Evolutionary conservation across 1,284 basidiomycete genomes (phyloP), one percentile per base, ranked within the genome.

Genomic region (Naganishia albida): DNA sequence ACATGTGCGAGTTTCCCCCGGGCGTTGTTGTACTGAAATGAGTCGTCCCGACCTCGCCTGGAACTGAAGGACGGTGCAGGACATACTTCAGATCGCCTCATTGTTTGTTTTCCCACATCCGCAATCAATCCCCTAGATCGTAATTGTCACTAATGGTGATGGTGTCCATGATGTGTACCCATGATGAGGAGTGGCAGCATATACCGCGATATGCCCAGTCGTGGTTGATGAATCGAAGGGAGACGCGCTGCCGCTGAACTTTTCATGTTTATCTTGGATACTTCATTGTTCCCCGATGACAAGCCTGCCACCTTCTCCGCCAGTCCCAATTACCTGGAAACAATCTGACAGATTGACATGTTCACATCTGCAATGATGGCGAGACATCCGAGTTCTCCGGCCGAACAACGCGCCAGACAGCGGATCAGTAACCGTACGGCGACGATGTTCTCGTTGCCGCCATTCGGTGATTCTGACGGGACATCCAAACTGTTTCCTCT

Each of bases 21-120:
- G 46, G n/a, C n/a, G 46, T 48, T 48, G 46, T 10, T 23, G 20
- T 48, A 48, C n/a, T 48, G 46, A 48, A 48, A 23, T n/a, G 23
- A 2, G 20, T 48, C 15, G 7, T 48, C 46, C 7, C 20, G 46
- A 23, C 20, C n/a, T 48, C 23, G 18, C 23, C 20, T 48, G n/a
- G 18, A 25, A 12, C n/a, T 3, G 23, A 23, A 20, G n/a, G 7
- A 20, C n/a, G 2, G 46, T 12, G 7, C n/a, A n/a, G n/a, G 20
- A 2, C n/a, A 18, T 20, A 48, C 10, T 6, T 12, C 46, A 2
- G n/a, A 48, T 12, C n/a, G 7, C 46, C n/a, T 20, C 46, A 12
- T 23, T 6, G 23, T 20, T 23, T 25, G 23, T 20, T 48, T 20
- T 48, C 16, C 23, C n/a, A 20, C 46, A 48, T 48, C 46, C 20